Evolutionary conservation across 257 asterid species (phyloP), one percentile per base, ranked within the genome.

Genomic region (Ajuga chamaepitys): DNA sequence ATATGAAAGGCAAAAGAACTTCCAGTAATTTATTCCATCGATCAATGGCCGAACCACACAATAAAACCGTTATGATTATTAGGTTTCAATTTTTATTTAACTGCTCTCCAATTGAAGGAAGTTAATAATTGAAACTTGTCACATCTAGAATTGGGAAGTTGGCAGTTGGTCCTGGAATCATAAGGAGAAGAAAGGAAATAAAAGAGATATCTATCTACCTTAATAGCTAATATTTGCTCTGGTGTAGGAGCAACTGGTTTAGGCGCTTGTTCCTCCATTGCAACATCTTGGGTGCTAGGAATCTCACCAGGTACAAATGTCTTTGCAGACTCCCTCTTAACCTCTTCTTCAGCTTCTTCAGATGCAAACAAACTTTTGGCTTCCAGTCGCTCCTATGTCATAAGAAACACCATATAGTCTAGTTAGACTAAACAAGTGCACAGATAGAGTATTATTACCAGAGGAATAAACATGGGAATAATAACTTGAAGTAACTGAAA

Each of bases 191-290:
- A 26, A 59, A 3, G 8, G 44, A 70, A 42, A 50, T 13, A 55
- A 67, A 11, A 73, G 44, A 6, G 70, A 20, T 42, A 9, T 3
- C 22, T n/a, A 16, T 41, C 58, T 71, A 91, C 99, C 99, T 90
- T 94, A 71, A 94, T 94, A 47, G 99, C 96, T 71, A 86, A 82
- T 75, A 88, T 91, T 80, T 94, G 99, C 83, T 94, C 89, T 0
- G 95, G 95, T 58, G 99, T 94, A 37, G 98, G 99, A 57, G 87
- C 98, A 80, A 28, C 70, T 41, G 95, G 83, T 70, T 91, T 86
- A 65, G 88, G 76, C 14, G 91, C 26, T 77, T 80, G 85, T 52
- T 83, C 89, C 78, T 85, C 95, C 82, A 78, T 85, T 45, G 84
- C 70, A 37, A 52, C 77, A 77, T 90, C 96, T 40, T 81, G 77